Evolutionary conservation across 2,329 filamentous ascomycete species (phyloP), one percentile per base, ranked within the genome.

Genomic region (Calonectria ilicicola): DNA sequence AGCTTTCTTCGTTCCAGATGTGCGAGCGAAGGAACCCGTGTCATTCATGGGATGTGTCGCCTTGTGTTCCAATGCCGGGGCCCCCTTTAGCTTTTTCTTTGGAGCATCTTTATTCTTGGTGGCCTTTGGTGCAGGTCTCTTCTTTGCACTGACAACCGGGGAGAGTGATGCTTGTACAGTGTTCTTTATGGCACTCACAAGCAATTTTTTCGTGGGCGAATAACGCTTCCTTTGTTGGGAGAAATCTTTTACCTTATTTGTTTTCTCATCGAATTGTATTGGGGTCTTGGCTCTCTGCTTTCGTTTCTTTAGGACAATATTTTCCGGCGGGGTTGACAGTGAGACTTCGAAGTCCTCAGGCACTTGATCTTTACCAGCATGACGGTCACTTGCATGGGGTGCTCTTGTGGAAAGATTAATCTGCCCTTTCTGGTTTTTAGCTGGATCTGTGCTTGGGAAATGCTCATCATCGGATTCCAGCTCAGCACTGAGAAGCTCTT

Each of bases 241-340:
- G 5, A 51, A 21, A 6, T 78, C 74, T 27, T 76, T 79, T 2
- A 83, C 73, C 8, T 78, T 72, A 14, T 81, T 78, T 7, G 80
- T 84, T 1, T 63, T n/a, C 10, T 80, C 75, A 63, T 85, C 79
- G 17, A 85, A 83, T 4, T 79, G 69, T 2, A 85, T 67, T 1
- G 83, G 81, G 1, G 80, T 67, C 56, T 85, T 85, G 1, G 83
- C 76, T 27, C 81, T 76, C 72, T 84, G 83, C 63, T 77, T 82
- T n/a, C 76, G 75, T 38, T 76, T 83, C 65, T 64, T 80, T 7
- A 19, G 49, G 26, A 72, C 73, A 1, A 23, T 27, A 10, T 53
- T 60, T n/a, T 58, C 32, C 19, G 46, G 73, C 5, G 23, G 21
- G 15, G n/a, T 23, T 27, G 60, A 21, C 19, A 35, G 46, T 23